A percentile compares a stretch with the other conserved stretches of the same genome.
phyloP scores from a whole-genome alignment of 495 filamentous ascomycete genomes.

The Parmelia sp. region DNA sequence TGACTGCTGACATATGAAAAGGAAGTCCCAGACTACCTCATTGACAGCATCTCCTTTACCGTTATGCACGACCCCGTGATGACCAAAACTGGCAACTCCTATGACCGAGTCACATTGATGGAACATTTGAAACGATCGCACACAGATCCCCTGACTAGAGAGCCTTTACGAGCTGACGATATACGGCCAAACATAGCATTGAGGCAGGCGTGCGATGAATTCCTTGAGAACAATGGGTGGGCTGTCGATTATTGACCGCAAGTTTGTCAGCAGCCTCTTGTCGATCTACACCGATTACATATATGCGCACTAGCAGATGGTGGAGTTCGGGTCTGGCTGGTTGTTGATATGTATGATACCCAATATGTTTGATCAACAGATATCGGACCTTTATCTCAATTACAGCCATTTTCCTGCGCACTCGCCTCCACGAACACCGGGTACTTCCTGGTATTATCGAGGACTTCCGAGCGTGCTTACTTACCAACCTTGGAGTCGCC shows the following conservation, averaged over 20 bases:
- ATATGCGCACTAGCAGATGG: neutral
- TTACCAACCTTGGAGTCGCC: neutral
- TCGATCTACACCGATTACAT: neutral
- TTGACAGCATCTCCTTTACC: conserved; percentile 85
- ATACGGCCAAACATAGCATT: conserved; percentile 77
- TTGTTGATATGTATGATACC: neutral
- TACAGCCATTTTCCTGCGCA: neutral
- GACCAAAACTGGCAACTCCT: conserved; percentile 80
- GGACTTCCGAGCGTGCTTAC: neutral
- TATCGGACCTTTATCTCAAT: neutral
- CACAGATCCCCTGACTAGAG: conserved; percentile 78
- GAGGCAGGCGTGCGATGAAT: conserved; percentile 77
- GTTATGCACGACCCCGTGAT: conserved; percentile 92
- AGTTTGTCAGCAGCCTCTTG: neutral
- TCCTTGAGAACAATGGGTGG: conserved; percentile 85
- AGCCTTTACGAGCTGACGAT: conserved; percentile 63
- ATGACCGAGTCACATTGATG: conserved; percentile 79
- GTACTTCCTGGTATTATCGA: neutral
- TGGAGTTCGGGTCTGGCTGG: neutral
- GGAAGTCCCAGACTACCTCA: conserved; percentile 76
- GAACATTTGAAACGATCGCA: conserved; percentile 73
- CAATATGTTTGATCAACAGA: neutral
- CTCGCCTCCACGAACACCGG: neutral
- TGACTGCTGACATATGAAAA: conserved; percentile 27
- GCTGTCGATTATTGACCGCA: conserved; percentile 71